Evolutionary conservation across 257 asterid species (phyloP).

Genomic region (Avicennia marina): DNA sequence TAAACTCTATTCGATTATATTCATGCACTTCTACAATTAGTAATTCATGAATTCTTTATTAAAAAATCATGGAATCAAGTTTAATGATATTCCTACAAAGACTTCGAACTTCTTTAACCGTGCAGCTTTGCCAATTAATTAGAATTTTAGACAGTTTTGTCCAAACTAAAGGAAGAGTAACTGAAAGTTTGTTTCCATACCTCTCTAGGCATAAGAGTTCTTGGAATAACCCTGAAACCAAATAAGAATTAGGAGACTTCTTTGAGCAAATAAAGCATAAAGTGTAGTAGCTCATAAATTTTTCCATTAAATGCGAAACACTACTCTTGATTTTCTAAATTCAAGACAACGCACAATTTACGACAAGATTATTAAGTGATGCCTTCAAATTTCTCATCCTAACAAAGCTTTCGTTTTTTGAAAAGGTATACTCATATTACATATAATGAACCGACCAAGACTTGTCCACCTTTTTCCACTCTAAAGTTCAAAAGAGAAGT

Average conservation of each 20-base stretch:
- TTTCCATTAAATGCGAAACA: not conserved
- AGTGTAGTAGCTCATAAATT: not conserved
- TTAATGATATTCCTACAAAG: no score
- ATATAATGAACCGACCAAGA: not conserved
- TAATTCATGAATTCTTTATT: no score
- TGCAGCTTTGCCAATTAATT: no score
- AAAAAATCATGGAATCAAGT: no score
- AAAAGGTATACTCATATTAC: not conserved
- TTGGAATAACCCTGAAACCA: constrained; percentile 80
- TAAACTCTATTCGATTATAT: no score
- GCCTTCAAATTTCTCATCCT: not conserved
- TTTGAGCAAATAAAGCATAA: constrained; percentile 1
- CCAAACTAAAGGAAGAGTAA: not conserved
- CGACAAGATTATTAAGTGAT: no score
- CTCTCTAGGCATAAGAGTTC: constrained; percentile 93
- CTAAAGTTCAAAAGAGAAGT: not conserved
- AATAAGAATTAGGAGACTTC: constrained; percentile 7
- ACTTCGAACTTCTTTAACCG: no score
- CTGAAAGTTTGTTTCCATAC: constrained; percentile 26
- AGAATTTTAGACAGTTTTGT: no score
- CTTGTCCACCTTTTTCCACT: not conserved
- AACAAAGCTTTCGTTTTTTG: no score
- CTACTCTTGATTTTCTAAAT: not conserved
- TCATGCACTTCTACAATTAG: no score
- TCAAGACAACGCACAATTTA: no score